Percentiles rank a stretch among this genome's conserved stretches.
Conservation (phyloP, 2,329 filamentous ascomycete genomes). For the Chrysoporthe puriensis region DNA sequence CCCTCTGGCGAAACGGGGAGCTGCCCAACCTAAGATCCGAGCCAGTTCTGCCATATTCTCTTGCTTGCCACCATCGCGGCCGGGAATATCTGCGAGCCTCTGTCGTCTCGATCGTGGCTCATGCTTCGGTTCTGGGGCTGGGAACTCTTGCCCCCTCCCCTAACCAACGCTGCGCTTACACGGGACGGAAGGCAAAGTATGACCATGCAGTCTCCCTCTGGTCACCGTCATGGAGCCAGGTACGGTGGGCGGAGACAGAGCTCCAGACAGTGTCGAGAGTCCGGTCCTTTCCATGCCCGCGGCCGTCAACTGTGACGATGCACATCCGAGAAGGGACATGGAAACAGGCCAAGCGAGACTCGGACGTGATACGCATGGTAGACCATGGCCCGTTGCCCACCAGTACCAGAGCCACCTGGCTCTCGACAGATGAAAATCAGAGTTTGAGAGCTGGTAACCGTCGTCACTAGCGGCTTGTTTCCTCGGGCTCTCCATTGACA, state of each 20-base stretch:
- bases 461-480: background rate
- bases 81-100: no score
- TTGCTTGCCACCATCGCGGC: no score
- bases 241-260: background rate
- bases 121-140: background rate
- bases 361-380: background rate
- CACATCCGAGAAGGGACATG: background rate
- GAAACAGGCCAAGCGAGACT: background rate
- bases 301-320: background rate
- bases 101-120: background rate
- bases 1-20: no score
- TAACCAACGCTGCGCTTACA: background rate
- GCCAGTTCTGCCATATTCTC: no score
- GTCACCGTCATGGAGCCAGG: background rate
- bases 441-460: background rate
- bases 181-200: background rate
- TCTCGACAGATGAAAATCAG: background rate
- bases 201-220: slow-evolving; percentile 11
- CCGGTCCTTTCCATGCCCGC: slow-evolving; percentile 6
- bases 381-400: slow-evolving; percentile 6
- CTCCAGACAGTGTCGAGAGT: background rate
- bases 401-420: background rate
- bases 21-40: no score
- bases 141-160: background rate
- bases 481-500: background rate